phyloP scores from a whole-genome alignment of 1,139 yeast species.

The Debaryomyces fabryi region DNA sequence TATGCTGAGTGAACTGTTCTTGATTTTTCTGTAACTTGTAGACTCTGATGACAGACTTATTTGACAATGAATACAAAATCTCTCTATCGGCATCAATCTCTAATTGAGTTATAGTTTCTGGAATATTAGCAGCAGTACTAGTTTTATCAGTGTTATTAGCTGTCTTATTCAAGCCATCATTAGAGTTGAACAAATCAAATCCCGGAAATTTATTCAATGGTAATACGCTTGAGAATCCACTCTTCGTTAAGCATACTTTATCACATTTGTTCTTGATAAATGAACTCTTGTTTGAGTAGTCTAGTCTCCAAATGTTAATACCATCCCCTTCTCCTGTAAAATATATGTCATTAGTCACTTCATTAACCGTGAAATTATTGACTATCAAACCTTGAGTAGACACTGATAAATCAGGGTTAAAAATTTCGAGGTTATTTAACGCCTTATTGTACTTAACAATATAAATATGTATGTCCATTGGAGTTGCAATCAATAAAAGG shows the following conservation, averaged over 20 bases:
- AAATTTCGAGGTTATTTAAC: slow-evolving; percentile 64
- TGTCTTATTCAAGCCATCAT: slow-evolving; percentile 15
- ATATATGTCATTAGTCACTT: slow-evolving; percentile 74
- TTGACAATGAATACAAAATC: slow-evolving; percentile 79
- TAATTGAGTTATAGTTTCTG: slow-evolving; percentile 66
- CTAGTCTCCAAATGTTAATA: slow-evolving; percentile 81
- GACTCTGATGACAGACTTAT: slow-evolving; percentile 79
- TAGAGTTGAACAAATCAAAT: slow-evolving; percentile 35
- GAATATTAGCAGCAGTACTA: slow-evolving; percentile 24
- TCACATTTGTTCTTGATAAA: slow-evolving; percentile 87
- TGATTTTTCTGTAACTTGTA: slow-evolving; percentile 56
- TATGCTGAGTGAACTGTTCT: slow-evolving; percentile 41
- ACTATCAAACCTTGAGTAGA: slow-evolving; percentile 79
- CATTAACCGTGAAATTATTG: slow-evolving; percentile 60
- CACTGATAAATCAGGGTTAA: slow-evolving; percentile 81
- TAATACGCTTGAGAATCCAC: slow-evolving; percentile 61
- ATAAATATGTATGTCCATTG: slow-evolving; percentile 73
- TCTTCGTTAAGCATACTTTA: slow-evolving; percentile 76
- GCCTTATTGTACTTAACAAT: slow-evolving; percentile 64
- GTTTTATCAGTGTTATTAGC: slow-evolving; percentile 14
- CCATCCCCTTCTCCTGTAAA: slow-evolving; percentile 82
- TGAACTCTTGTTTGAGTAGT: slow-evolving; percentile 81
- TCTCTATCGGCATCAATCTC: slow-evolving; percentile 77
- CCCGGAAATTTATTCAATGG: slow-evolving; percentile 55
- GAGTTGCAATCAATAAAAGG: slow-evolving; percentile 76